Evolutionary conservation across 2,329 filamentous ascomycete species (phyloP).

Genomic region (Nemania serpens): DNA sequence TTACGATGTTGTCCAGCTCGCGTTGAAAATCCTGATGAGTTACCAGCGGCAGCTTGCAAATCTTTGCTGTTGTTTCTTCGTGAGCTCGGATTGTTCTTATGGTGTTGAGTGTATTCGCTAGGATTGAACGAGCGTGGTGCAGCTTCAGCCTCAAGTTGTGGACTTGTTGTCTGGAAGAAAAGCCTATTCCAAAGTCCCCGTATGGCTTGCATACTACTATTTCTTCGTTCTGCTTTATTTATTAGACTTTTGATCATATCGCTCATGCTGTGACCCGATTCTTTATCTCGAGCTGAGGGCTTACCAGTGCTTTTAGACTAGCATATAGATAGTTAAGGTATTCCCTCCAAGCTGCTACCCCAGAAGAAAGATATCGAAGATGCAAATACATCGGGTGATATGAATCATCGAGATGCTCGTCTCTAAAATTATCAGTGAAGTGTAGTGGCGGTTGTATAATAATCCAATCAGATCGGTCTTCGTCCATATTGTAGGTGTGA

Average conservation of each 20-base stretch:
- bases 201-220: neutral
- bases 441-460: neutral
- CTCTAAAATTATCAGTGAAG: neutral
- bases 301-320: too few species aligned
- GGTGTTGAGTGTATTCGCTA: neutral
- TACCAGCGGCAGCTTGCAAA: neutral
- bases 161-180: neutral
- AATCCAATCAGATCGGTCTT: neutral
- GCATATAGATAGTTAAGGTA: neutral
- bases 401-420: neutral
- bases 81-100: neutral
- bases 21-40: slow-evolving; percentile 3
- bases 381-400: neutral
- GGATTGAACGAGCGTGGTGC: neutral
- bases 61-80: neutral
- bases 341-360: neutral
- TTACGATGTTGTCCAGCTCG: slow-evolving; percentile 2
- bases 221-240: neutral
- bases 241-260: neutral
- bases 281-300: neutral
- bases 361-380: neutral
- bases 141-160: neutral
- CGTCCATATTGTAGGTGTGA: neutral
- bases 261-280: too few species aligned
- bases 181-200: neutral